Conservation (phyloP, 2,329 filamentous ascomycete species). For the Exophiala sp. region DNA sequence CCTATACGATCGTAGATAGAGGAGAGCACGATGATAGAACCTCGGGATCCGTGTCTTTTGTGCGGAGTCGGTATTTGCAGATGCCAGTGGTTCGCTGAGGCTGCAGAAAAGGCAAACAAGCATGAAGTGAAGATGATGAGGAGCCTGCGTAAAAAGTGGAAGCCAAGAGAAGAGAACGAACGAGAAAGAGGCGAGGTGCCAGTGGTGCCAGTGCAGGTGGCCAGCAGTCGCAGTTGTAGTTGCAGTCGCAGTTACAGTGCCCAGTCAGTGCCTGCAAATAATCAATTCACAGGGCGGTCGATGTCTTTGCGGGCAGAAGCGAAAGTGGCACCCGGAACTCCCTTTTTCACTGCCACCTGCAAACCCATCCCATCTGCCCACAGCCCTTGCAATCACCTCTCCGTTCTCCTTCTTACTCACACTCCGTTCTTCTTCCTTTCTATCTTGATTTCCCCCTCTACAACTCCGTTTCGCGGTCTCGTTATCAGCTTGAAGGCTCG, state of each 20-base stretch:
- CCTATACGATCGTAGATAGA: neutral
- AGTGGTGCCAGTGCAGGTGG: too few species aligned
- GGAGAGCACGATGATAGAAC: neutral
- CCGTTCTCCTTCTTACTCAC: constrained; percentile 7
- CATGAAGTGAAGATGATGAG: neutral
- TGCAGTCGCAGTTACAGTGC: neutral
- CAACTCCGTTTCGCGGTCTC: neutral
- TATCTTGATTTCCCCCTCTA: neutral
- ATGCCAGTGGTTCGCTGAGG: neutral
- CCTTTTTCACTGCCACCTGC: constrained; percentile 1
- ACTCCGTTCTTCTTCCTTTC: constrained; percentile 7
- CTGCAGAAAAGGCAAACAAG: neutral
- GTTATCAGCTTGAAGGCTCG: constrained; percentile 19
- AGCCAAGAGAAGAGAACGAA: neutral
- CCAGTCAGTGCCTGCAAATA: neutral
- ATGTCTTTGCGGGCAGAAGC: constrained; percentile 3
- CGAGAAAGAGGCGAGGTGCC: neutral
- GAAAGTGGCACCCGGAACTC: constrained; percentile 10
- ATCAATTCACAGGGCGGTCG: neutral
- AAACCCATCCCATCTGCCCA: neutral
- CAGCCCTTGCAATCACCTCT: neutral
- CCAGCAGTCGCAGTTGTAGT: neutral
- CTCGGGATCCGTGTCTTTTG: neutral
- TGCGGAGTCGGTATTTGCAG: too few species aligned
- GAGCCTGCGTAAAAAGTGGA: too few species aligned